These are phyloP conservation scores for Lachnellula occidentalis DNA, from an alignment of 2,329 filamentous ascomycete species.

Conservation along the genomic window DNA sequence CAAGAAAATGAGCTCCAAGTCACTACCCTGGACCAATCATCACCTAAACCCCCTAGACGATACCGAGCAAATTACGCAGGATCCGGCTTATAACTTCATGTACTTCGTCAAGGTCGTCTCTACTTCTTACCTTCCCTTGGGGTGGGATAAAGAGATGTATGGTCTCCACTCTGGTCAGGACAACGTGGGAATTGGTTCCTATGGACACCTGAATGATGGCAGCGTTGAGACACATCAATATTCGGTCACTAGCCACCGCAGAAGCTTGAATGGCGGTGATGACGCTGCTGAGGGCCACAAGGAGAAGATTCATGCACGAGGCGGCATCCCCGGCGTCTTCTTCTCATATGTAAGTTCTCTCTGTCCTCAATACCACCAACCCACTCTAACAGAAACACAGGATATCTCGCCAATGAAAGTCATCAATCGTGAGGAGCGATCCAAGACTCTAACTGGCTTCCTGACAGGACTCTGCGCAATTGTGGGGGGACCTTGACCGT, in stretches of 20 bases:
- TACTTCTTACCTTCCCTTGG: constrained; percentile 88
- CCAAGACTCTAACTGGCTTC: constrained; percentile 89
- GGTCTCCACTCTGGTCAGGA: constrained; percentile 40
- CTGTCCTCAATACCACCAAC: neutral
- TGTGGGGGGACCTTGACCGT: constrained; percentile 94
- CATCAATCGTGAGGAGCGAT: constrained; percentile 86
- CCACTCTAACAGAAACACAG: constrained; percentile 38
- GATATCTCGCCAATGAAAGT: constrained; percentile 99
- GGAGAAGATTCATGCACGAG: constrained; percentile 81
- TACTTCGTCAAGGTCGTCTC: constrained; percentile 99
- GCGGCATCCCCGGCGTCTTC: constrained; percentile 95
- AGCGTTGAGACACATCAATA: constrained; percentile 98
- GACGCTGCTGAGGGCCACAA: constrained; percentile 85
- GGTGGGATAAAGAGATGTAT: constrained; percentile 59
- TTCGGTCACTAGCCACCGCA: constrained; percentile 93
- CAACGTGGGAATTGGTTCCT: constrained; percentile 58
- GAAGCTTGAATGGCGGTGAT: constrained; percentile 76
- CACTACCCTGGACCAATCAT: constrained; percentile 73
- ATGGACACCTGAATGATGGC: constrained; percentile 62
- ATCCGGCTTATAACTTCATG: constrained; percentile 93
- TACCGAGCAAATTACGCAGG: constrained; percentile 68
- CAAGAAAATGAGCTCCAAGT: constrained; percentile 52
- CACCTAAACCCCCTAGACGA: constrained; percentile 88
- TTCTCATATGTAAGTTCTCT: constrained; percentile 79
- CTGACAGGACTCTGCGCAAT: constrained; percentile 91